phyloP scores from a whole-genome alignment of 768 basidiomycete genomes.

The Baorangia bicolor region DNA sequence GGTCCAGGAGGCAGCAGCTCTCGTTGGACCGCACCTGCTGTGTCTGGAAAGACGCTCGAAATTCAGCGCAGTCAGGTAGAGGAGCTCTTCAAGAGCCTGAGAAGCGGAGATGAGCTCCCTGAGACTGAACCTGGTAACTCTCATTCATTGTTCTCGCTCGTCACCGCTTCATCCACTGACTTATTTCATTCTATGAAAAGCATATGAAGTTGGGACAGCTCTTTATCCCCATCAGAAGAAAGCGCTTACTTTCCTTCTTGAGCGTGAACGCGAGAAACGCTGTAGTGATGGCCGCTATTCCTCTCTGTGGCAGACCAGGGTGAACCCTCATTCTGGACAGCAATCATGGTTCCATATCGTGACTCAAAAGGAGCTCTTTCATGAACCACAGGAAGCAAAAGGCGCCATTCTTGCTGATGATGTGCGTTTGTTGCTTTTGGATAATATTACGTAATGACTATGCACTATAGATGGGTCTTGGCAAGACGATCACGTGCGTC shows the following conservation, averaged over 20 bases:
- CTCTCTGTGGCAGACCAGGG: constrained; percentile 67
- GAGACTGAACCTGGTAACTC: constrained; percentile 84
- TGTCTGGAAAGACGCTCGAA: constrained; percentile 78
- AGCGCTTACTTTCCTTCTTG: constrained; percentile 91
- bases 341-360: constrained; percentile 80
- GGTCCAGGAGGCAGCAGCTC: constrained; percentile 37
- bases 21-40: constrained; percentile 58
- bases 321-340: constrained; percentile 46
- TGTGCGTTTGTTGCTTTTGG: constrained; percentile 49
- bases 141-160: constrained; percentile 14
- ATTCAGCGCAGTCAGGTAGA: constrained; percentile 93
- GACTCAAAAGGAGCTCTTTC: constrained; percentile 71
- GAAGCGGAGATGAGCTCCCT: constrained; percentile 79
- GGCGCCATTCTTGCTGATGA: constrained; percentile 96
- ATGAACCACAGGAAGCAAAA: constrained; percentile 70
- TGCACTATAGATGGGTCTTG: constrained; percentile 83
- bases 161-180: constrained; percentile 12
- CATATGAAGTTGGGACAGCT: constrained; percentile 71
- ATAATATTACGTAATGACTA: constrained; percentile 12
- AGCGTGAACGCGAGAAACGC: constrained; percentile 72
- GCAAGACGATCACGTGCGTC: constrained; percentile 95
- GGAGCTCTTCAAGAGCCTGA: constrained; percentile 86
- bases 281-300: constrained; percentile 60
- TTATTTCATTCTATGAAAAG: constrained; percentile 37
- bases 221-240: constrained; percentile 99